These are phyloP conservation scores for Ophiostoma ulmi DNA, from an alignment of 2,329 filamentous ascomycete species.

Conservation along the genomic window DNA sequence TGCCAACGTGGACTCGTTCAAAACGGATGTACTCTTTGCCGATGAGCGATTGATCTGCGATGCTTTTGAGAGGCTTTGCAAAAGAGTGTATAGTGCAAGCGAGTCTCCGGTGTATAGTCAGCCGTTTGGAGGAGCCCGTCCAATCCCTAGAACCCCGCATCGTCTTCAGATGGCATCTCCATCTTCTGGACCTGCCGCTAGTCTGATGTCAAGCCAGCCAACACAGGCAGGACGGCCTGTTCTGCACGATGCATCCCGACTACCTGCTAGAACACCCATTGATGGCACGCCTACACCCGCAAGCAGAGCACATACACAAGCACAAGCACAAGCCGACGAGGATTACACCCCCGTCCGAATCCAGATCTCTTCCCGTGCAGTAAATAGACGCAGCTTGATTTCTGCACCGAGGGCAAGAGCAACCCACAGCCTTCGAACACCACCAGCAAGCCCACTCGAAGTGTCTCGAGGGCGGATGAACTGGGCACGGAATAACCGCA, in stretches of 20 bases:
- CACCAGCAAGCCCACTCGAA: slow-evolving; percentile 21
- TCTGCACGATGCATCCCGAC: background rate
- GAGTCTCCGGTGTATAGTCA: background rate
- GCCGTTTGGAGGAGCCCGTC: background rate
- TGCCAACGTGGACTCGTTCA: slow-evolving; percentile 64
- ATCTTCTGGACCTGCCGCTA: background rate
- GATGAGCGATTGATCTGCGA: slow-evolving; percentile 45
- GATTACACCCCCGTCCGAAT: background rate
- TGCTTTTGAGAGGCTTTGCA: slow-evolving; percentile 44
- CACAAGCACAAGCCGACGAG: background rate
- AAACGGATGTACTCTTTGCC: slow-evolving; percentile 65
- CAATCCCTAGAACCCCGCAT: slow-evolving; percentile 12
- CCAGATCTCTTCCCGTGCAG: background rate
- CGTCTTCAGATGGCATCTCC: background rate
- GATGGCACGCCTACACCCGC: background rate
- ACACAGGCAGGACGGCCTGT: background rate
- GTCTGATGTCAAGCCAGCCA: background rate
- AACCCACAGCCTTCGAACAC: slow-evolving; percentile 19
- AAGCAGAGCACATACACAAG: background rate
- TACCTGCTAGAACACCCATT: background rate
- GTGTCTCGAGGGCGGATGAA: background rate
- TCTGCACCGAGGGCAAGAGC: background rate
- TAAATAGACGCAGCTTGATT: background rate
- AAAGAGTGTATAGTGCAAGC: background rate
- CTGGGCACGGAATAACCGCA: background rate